These are phyloP conservation scores for Proliferodiscus dingleyae DNA, from an alignment of 2,329 filamentous ascomycete species.

Conservation along the genomic window DNA sequence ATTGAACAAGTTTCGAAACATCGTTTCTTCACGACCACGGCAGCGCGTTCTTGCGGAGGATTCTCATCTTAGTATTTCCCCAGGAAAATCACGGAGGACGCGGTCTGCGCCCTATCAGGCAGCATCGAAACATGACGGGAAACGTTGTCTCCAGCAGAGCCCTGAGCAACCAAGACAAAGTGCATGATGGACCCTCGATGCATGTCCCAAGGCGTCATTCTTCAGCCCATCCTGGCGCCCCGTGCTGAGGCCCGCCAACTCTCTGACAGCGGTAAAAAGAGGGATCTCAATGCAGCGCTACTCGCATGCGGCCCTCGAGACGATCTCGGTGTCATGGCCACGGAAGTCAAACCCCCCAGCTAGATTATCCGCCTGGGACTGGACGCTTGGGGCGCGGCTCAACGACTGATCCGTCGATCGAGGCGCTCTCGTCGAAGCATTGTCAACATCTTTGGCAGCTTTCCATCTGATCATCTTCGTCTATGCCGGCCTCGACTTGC, in stretches of 20 bases:
- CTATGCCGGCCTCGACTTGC: slow-evolving; percentile 1
- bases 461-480: slow-evolving; percentile 6
- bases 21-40: not conserved
- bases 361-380: not conserved
- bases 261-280: slow-evolving; percentile 17
- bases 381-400: slow-evolving; percentile 9
- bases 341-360: slow-evolving; percentile 5
- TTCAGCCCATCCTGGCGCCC: slow-evolving; percentile 4
- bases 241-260: slow-evolving; percentile 7
- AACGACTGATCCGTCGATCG: slow-evolving; percentile 2
- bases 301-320: slow-evolving; percentile 2
- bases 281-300: slow-evolving; percentile 6
- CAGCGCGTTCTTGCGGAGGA: slow-evolving; percentile 12
- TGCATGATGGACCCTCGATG: slow-evolving; percentile 11
- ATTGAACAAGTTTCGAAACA: slow-evolving; percentile 14
- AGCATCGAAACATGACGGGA: not conserved
- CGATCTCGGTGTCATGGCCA: slow-evolving; percentile 11
- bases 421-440: slow-evolving; percentile 1
- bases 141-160: slow-evolving; percentile 9
- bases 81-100: slow-evolving; percentile 4
- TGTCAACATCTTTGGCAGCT: not conserved
- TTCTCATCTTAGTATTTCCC: slow-evolving; percentile 8
- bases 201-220: slow-evolving; percentile 15
- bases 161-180: slow-evolving; percentile 15
- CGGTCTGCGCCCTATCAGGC: slow-evolving; percentile 5